Conservation (phyloP, 495 filamentous ascomycete species). For the Xylaria longipes region DNA sequence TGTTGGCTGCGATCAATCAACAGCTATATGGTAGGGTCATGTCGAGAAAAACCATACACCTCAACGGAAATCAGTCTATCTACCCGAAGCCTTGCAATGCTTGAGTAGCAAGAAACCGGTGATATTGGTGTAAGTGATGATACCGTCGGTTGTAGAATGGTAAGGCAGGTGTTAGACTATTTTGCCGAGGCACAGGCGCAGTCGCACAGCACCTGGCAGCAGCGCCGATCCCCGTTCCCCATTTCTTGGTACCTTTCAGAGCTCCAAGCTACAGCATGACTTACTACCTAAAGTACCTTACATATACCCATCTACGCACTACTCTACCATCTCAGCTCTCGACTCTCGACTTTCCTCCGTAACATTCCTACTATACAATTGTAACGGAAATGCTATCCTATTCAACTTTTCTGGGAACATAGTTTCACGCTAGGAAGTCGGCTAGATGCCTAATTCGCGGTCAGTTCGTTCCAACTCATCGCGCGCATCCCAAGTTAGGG, state of each 20-base stretch:
- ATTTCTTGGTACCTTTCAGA: not conserved
- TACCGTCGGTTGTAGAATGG: not conserved
- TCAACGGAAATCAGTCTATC: not conserved
- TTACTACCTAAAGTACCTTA: not conserved
- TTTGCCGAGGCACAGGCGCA: constrained; percentile 20
- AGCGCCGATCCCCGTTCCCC: not conserved
- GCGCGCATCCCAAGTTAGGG: not conserved
- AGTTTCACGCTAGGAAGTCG: constrained; percentile 16
- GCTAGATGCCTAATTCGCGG: constrained; percentile 21
- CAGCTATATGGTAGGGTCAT: constrained; percentile 8
- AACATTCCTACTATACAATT: constrained; percentile 10
- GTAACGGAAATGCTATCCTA: constrained; percentile 17
- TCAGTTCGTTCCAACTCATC: constrained; percentile 16
- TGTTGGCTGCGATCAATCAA: constrained; percentile 27
- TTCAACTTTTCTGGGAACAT: not conserved
- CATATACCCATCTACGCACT: not conserved
- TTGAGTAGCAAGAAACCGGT: not conserved
- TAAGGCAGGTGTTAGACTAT: not conserved
- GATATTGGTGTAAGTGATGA: not conserved
- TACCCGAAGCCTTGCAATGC: not conserved
- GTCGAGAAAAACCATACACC: not conserved
- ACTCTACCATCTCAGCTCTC: not conserved
- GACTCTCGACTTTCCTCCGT: not conserved
- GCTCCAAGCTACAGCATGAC: not conserved
- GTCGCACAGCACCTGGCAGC: not conserved